Conservation (phyloP, 306 rosid genomes). For the Nissolia schottii region DNA sequence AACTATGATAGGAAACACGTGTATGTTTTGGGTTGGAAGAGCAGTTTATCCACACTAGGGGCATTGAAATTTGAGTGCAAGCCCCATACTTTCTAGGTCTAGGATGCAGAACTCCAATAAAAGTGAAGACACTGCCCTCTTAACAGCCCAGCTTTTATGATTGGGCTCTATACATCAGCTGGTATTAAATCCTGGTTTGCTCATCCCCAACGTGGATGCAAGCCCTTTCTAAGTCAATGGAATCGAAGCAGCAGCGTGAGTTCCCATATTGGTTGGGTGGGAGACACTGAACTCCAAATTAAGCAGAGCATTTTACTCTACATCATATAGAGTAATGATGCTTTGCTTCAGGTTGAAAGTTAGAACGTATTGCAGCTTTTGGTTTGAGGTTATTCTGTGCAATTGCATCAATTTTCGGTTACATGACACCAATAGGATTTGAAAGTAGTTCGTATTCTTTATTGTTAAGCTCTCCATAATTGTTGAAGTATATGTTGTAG, state of each 20-base stretch:
- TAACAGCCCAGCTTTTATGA: background rate
- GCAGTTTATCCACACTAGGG: background rate
- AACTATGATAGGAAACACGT: too few relatives aligned
- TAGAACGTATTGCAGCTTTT: background rate
- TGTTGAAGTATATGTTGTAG: background rate
- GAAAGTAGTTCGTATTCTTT: slow-evolving; percentile 4
- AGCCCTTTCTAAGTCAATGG: too few relatives aligned
- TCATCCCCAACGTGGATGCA: too few relatives aligned
- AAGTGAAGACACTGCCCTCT: background rate
- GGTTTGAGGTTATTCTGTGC: background rate
- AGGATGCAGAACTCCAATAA: background rate
- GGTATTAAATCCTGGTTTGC: background rate
- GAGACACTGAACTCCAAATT: background rate
- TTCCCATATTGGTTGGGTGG: background rate
- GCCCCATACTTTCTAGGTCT: background rate
- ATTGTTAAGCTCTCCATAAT: background rate
- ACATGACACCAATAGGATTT: background rate
- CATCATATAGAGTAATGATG: background rate
- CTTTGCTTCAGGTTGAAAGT: background rate
- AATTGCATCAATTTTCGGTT: background rate
- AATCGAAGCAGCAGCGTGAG: background rate
- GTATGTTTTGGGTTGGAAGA: background rate
- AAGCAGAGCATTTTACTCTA: background rate
- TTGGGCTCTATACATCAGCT: background rate
- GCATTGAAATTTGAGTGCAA: background rate